Conservation (phyloP, 176 grass and related monocot species). For the Ensete glaucum region DNA sequence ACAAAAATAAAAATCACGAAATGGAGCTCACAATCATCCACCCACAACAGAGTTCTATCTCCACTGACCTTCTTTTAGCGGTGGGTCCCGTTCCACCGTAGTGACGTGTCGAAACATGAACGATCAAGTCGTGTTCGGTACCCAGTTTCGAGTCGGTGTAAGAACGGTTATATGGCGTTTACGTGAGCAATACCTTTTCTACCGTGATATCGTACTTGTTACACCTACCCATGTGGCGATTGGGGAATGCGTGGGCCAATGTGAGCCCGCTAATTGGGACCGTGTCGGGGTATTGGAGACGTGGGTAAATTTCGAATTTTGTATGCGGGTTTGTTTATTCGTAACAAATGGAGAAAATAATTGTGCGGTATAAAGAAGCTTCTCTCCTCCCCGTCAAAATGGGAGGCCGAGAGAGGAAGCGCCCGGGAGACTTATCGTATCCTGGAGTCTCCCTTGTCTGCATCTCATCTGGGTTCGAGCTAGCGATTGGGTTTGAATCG, state of each 20-base stretch:
- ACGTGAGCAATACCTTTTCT: background rate
- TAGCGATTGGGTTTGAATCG: background rate
- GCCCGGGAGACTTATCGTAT: background rate
- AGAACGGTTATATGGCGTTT: background rate
- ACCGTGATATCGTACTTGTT: too few species aligned
- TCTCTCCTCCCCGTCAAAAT: background rate
- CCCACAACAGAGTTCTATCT: background rate
- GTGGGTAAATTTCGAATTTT: background rate
- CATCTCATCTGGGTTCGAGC: background rate
- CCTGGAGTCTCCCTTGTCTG: too few species aligned
- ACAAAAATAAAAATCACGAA: background rate
- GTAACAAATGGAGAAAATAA: background rate
- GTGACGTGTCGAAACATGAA: too few species aligned
- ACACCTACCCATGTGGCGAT: too few species aligned
- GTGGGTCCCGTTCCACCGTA: too few species aligned
- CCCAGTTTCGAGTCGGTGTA: too few species aligned
- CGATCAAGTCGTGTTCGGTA: too few species aligned
- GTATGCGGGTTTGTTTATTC: background rate
- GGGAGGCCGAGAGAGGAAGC: too few species aligned
- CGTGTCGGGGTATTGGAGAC: background rate
- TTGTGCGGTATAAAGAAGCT: conserved; percentile 1
- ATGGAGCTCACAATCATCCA: background rate
- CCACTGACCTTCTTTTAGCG: too few species aligned
- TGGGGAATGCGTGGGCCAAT: background rate
- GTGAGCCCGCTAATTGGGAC: background rate